Evolutionary conservation across 179 eudicot genomes (phyloP).

Genomic region (Carnegiea gigantea): DNA sequence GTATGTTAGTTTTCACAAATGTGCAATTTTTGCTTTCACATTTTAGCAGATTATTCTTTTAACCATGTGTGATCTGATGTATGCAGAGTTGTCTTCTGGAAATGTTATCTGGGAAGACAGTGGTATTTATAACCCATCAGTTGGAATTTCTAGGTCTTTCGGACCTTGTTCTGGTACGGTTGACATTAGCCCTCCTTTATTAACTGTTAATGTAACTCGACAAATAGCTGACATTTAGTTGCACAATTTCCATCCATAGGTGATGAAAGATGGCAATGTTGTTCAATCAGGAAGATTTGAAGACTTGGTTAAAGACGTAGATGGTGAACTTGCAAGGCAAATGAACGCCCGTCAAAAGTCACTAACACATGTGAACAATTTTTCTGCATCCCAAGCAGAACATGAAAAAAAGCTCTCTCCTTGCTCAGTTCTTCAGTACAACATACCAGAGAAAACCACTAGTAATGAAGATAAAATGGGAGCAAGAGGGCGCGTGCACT

Average conservation of each 20-base stretch:
- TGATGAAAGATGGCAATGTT: conserved; percentile 74
- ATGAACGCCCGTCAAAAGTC: conserved; percentile 68
- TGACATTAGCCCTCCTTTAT: background rate
- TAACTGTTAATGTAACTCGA: background rate
- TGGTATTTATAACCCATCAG: conserved; percentile 84
- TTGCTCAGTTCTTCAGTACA: conserved; percentile 29
- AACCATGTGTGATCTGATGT: background rate
- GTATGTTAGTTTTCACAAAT: background rate
- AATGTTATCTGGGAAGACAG: conserved; percentile 63
- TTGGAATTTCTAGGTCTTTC: conserved; percentile 75
- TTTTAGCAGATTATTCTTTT: background rate
- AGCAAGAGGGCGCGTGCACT: conserved; percentile 65
- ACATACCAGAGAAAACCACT: conserved; percentile 23
- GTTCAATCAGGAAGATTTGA: conserved; percentile 64
- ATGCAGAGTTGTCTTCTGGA: conserved; percentile 72
- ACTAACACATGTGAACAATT: conserved; percentile 56
- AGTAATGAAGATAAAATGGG: conserved; percentile 45
- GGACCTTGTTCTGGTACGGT: conserved; percentile 77
- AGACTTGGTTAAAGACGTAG: conserved; percentile 50
- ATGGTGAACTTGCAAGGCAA: conserved; percentile 60
- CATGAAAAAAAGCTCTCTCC: conserved; percentile 37
- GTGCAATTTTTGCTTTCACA: background rate
- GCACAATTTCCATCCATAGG: conserved; percentile 35
- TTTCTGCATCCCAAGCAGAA: conserved; percentile 34
- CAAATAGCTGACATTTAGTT: background rate